A percentile compares a stretch with the other conserved stretches of the same genome.
phyloP scores from a whole-genome alignment of 2,329 filamentous ascomycete genomes.

The Arthrocladium fulminans region DNA sequence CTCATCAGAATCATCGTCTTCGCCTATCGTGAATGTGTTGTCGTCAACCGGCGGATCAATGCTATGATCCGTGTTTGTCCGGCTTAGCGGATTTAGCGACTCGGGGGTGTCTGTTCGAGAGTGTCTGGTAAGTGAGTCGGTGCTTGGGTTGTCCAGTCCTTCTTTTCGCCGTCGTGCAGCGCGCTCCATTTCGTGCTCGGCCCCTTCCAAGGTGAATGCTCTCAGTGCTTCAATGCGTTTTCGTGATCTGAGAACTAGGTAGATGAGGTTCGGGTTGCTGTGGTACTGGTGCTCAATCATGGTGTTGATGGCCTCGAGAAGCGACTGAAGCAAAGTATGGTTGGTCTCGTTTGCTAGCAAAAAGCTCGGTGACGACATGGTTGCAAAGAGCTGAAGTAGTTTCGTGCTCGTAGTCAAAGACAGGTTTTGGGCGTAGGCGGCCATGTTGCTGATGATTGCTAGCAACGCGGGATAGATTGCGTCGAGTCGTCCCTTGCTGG shows the following conservation, averaged over 20 bases:
- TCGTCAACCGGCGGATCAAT: constrained; percentile 45
- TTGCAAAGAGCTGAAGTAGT: constrained; percentile 76
- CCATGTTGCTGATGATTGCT: constrained; percentile 87
- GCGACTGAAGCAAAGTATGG: constrained; percentile 66
- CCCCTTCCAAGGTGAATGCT: constrained; percentile 83
- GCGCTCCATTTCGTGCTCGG: constrained; percentile 81
- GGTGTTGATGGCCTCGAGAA: constrained; percentile 82
- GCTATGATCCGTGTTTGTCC: constrained; percentile 6
- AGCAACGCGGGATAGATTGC: constrained; percentile 87
- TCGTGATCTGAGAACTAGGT: constrained; percentile 67
- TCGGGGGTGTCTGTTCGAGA: constrained; percentile 12
- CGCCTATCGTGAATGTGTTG: constrained; percentile 77
- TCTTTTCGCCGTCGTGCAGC: constrained; percentile 21
- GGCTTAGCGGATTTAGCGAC: constrained; percentile 9
- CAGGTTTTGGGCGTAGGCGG: constrained; percentile 71
- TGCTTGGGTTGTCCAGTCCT: constrained; percentile 47
- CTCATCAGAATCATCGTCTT: constrained; percentile 64
- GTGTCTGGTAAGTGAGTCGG: constrained; percentile 42
- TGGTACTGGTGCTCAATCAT: constrained; percentile 70
- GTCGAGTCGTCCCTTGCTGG: constrained; percentile 79
- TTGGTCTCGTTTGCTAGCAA: constrained; percentile 88
- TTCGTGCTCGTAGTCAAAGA: constrained; percentile 68
- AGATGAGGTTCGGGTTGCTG: constrained; percentile 76
- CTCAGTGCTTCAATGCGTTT: constrained; percentile 78
- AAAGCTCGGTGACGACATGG: constrained; percentile 90